phyloP scores from a whole-genome alignment of 371 early-diverging fungal species.

The Mycotypha africana region DNA sequence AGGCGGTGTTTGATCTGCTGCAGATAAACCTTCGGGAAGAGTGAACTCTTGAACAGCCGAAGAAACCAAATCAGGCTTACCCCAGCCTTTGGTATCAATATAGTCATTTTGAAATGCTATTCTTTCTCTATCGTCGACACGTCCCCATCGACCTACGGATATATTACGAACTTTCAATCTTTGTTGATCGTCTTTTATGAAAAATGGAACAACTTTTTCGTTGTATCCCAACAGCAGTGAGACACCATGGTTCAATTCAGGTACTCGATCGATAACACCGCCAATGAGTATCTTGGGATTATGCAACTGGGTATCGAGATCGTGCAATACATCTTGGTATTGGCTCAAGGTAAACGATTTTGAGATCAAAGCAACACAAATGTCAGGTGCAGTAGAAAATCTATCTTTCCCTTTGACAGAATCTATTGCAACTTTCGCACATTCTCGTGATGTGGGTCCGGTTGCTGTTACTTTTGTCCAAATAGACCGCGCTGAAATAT shows the following conservation, averaged over 20 bases:
- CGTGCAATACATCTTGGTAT: conserved; percentile 9
- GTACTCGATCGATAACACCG: conserved; percentile 52
- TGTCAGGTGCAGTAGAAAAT: no score
- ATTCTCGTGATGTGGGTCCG: no score
- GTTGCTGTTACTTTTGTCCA: no score
- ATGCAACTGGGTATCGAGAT: conserved; percentile 6
- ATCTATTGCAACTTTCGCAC: no score
- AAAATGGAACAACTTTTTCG: conserved; percentile 21
- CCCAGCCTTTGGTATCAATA: conserved; percentile 44
- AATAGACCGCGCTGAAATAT: no score
- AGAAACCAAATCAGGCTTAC: conserved; percentile 37
- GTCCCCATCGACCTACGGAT: conserved; percentile 58
- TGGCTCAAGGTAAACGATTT: conserved; percentile 29
- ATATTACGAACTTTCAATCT: conserved; percentile 43
- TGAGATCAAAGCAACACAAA: conserved; percentile 37
- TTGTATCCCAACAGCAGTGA: conserved; percentile 32
- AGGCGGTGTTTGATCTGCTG: conserved; percentile 6
- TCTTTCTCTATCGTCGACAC: conserved; percentile 29
- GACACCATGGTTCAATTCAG: conserved; percentile 42
- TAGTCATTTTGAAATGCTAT: conserved; percentile 28
- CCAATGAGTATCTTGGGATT: conserved; percentile 25
- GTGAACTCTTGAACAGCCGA: conserved; percentile 19
- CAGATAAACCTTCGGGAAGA: conserved; percentile 11
- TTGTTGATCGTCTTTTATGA: conserved; percentile 23
- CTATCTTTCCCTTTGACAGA: no score